A percentile compares a stretch with the other conserved stretches of the same genome.
Evolutionary conservation across 176 grass and related monocot genomes (phyloP).

Genomic region (Musa acuminata): DNA sequence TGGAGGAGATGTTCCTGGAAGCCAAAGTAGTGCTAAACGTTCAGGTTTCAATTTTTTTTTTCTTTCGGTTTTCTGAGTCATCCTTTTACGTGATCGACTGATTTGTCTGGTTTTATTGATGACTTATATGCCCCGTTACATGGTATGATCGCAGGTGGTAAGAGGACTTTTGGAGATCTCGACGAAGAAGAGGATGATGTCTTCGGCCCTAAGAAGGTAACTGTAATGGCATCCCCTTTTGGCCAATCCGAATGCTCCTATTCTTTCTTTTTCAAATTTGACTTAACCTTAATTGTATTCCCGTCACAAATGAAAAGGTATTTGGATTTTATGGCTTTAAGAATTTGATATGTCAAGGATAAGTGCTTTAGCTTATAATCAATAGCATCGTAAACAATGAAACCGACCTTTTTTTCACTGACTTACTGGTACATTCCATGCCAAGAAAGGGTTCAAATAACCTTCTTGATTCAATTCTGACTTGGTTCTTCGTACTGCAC

Average conservation of each 20-base stretch:
- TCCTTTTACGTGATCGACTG: neutral
- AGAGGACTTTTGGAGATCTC: slow-evolving; percentile 66
- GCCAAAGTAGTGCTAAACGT: slow-evolving; percentile 6
- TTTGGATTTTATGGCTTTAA: no score
- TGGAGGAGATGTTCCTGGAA: slow-evolving; percentile 20
- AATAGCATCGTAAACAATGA: no score
- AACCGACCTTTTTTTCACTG: no score
- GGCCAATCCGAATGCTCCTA: no score
- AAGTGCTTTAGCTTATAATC: no score
- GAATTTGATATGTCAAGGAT: no score
- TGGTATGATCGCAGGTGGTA: slow-evolving; percentile 34
- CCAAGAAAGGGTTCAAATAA: neutral
- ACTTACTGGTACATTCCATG: no score
- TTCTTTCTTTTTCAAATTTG: neutral
- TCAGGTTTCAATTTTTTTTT: neutral
- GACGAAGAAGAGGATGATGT: slow-evolving; percentile 83
- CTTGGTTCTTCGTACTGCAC: neutral
- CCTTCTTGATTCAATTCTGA: neutral
- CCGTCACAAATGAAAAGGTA: no score
- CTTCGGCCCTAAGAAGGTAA: slow-evolving; percentile 74
- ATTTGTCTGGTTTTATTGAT: neutral
- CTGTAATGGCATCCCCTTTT: neutral
- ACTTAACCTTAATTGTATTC: no score
- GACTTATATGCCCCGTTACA: neutral
- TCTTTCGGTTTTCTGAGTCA: neutral